Conservation (phyloP, 2,329 filamentous ascomycete genomes). For the Colletotrichum filicis region DNA sequence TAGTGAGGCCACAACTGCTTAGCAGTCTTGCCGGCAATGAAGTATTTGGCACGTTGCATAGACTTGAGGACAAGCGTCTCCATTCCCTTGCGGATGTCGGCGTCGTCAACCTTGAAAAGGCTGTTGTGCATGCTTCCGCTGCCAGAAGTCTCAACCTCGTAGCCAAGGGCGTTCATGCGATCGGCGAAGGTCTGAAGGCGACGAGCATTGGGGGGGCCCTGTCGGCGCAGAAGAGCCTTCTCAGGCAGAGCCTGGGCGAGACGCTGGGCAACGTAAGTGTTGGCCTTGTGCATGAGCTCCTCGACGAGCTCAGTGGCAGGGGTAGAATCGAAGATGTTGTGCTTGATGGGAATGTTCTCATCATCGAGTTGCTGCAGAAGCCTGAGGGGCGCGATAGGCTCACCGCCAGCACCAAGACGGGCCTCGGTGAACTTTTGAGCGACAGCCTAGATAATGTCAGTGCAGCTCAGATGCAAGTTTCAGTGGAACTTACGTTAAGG, state of each 20-base stretch:
- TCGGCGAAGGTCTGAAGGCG: conserved; percentile 92
- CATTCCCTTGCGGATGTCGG: conserved; percentile 94
- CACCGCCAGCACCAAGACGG: conserved; percentile 82
- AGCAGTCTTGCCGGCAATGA: conserved; percentile 81
- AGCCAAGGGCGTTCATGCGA: conserved; percentile 91
- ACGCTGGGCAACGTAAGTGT: conserved; percentile 88
- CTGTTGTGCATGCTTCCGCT: conserved; percentile 94
- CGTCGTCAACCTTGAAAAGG: conserved; percentile 90
- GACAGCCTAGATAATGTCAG: conserved; percentile 66
- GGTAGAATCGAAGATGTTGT: conserved; percentile 95
- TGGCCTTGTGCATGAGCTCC: conserved; percentile 93
- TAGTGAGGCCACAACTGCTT: conserved; percentile 89
- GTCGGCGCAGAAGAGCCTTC: conserved; percentile 91
- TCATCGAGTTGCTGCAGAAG: conserved; percentile 95
- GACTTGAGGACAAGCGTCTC: conserved; percentile 95
- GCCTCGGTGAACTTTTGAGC: conserved; percentile 91
- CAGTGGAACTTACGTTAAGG: conserved; percentile 69
- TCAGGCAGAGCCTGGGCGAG: conserved; percentile 83
- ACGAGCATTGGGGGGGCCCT: conserved; percentile 85
- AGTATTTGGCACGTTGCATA: conserved; percentile 97
- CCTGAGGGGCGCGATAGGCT: conserved; percentile 85
- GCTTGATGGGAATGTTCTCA: conserved; percentile 96
- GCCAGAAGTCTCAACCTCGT: conserved; percentile 88
- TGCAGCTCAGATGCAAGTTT: background rate
- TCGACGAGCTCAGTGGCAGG: conserved; percentile 92